Percentiles rank a stretch among this genome's conserved stretches.
Evolutionary conservation across 768 basidiomycete genomes (phyloP).

Genomic region (Lyophyllum semitale): DNA sequence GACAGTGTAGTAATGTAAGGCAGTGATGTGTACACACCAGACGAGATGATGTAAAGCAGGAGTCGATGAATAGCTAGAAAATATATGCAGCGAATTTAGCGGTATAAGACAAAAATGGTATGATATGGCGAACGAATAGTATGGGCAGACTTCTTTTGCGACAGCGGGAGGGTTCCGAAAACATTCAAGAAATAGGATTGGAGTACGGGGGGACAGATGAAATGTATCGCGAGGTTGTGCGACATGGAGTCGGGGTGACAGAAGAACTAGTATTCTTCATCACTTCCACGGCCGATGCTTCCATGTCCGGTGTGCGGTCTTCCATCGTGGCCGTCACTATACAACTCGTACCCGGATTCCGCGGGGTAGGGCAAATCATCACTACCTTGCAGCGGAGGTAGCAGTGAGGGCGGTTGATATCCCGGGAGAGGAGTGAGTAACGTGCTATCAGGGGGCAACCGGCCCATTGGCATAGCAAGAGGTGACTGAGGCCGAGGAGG

Average conservation of each 20-base stretch:
- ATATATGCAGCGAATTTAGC: conserved; percentile 19
- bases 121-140: conserved; percentile 17
- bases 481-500: conserved; percentile 23
- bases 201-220: background rate
- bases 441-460: conserved; percentile 66
- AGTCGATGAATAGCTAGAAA: conserved; percentile 1
- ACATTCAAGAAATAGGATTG: conserved; percentile 6
- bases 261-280: conserved; percentile 27
- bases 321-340: conserved; percentile 39
- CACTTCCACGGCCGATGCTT: conserved; percentile 32
- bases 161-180: conserved; percentile 2
- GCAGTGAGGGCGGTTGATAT: conserved; percentile 47
- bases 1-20: conserved; percentile 4
- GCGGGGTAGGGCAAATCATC: conserved; percentile 26
- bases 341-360: conserved; percentile 33
- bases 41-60: conserved; percentile 12
- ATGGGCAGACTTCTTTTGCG: conserved; percentile 1
- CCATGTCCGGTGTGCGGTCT: conserved; percentile 45
- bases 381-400: conserved; percentile 31
- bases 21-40: background rate
- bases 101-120: conserved; percentile 14
- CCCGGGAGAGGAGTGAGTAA: conserved; percentile 71
- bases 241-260: background rate
- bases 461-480: conserved; percentile 26
- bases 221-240: background rate